Percentiles rank a stretch among this genome's conserved stretches.
Conservation (phyloP, 2,329 filamentous ascomycete genomes). For the Huntiella bhutanensis region DNA sequence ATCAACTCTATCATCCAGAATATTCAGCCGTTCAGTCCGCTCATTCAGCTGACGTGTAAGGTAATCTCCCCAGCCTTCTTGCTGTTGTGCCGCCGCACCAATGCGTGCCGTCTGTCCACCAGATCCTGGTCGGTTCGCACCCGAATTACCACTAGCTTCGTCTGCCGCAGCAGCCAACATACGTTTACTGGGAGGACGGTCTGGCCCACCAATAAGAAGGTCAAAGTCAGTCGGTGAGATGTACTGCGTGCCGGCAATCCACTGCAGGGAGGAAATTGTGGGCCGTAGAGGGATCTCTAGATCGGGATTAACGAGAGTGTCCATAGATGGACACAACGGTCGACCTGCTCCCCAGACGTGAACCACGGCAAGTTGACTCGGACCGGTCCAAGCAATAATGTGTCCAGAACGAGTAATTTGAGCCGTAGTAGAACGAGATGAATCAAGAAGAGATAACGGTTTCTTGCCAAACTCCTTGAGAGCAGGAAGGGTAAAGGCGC, state of each 20-base stretch:
- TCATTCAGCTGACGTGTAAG: constrained; percentile 77
- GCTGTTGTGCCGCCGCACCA: constrained; percentile 16
- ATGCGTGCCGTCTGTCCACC: constrained; percentile 4
- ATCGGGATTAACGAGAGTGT: constrained; percentile 62
- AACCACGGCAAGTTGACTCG: constrained; percentile 67
- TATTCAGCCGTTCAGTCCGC: constrained; percentile 66
- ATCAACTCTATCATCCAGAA: constrained; percentile 74
- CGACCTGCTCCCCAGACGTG: constrained; percentile 66
- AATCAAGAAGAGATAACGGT: constrained; percentile 52
- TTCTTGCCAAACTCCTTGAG: constrained; percentile 65
- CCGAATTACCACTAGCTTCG: not conserved
- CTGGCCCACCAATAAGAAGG: constrained; percentile 70
- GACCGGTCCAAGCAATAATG: constrained; percentile 73
- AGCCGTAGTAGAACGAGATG: constrained; percentile 48
- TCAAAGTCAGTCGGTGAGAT: constrained; percentile 77
- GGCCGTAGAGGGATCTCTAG: constrained; percentile 59
- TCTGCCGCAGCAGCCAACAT: constrained; percentile 60
- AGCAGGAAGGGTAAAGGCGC: constrained; percentile 71
- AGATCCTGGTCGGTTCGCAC: not conserved
- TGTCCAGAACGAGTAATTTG: constrained; percentile 62
- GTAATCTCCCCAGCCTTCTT: constrained; percentile 59
- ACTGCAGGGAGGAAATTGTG: constrained; percentile 88
- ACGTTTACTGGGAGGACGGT: constrained; percentile 71
- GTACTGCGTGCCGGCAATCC: constrained; percentile 89
- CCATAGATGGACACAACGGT: constrained; percentile 40